These are phyloP conservation scores for Pyrrhoderma lamaoense DNA, from an alignment of 1,284 basidiomycete species.

Conservation along the genomic window DNA sequence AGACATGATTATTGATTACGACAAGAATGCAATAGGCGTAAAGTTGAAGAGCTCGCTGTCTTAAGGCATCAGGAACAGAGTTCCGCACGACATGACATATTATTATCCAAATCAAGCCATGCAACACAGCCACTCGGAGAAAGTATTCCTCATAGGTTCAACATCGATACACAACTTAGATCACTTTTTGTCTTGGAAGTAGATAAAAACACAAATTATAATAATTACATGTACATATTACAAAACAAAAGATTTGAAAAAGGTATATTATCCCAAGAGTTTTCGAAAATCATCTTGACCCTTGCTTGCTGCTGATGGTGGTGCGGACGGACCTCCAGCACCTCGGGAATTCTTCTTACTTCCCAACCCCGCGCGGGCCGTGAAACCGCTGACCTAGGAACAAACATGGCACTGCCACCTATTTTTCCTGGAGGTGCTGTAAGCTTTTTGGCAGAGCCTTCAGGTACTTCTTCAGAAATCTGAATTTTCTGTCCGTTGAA, in stretches of 20 bases:
- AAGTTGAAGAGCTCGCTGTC: neutral
- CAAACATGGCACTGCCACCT: conserved; percentile 42
- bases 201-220: too few relatives aligned
- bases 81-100: too few relatives aligned
- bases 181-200: too few relatives aligned
- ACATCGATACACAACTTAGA: too few relatives aligned
- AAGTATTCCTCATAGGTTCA: too few relatives aligned
- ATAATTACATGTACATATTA: neutral
- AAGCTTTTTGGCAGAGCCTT: conserved; percentile 26
- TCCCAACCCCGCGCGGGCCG: conserved; percentile 67
- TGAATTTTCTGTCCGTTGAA: conserved; percentile 54
- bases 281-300: conserved; percentile 77
- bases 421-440: conserved; percentile 31
- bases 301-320: conserved; percentile 32
- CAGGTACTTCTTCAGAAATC: conserved; percentile 46
- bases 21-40: too few relatives aligned
- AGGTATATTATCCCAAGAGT: conserved; percentile 42
- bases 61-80: neutral
- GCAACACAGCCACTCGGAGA: too few relatives aligned
- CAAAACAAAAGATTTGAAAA: neutral
- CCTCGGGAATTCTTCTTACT: conserved; percentile 15
- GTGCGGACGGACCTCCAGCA: neutral
- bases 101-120: too few relatives aligned
- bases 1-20: neutral
- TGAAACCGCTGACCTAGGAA: conserved; percentile 56